Base-by-base conservation (phyloP, 306 rosid genomes). In the Chamaecrista fasciculata region DNA sequence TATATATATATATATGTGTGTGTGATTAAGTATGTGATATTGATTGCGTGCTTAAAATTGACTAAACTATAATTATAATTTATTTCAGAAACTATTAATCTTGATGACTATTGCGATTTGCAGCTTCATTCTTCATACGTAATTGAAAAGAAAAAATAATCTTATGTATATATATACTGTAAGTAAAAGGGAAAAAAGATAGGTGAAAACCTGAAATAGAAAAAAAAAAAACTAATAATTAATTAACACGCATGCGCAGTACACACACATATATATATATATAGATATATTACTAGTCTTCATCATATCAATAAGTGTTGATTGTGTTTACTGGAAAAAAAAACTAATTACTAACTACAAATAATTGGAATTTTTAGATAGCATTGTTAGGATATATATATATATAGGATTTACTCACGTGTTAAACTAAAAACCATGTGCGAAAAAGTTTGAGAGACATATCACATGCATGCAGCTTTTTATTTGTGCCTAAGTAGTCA, bases 381-480 rank as follows among this genome's bases (percentile, higher is more conserved):
- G n/a, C n/a, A n/a, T n/a, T n/a, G n/a, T n/a, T n/a, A n/a, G n/a
- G n/a, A n/a, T n/a, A n/a, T n/a, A 48, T 1, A 4, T 50, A 50
- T 28, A 11, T 14, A 42, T 42, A 11, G 8, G 6, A 29, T 55
- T 56, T 10, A 19, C 51, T 20, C 76, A 77, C 81, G 67, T 70
- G 67, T 25, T 18, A 46, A 70, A 63, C 48, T 29, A 24, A 63
- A 56, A 55, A 6, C 29, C 76, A 70, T 57, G 80, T 31, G 80
- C 52, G 52, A 31, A 62, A 67, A 62, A 29, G 44, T 44, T 29
- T 50, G 8, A 11, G 11, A 60, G 68, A 76, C 76, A 69, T 26
- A 53, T 52, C 80, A 62, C 80, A 55, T 63, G 81, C 67, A 33
- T 42, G 72, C 44, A 43, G 72, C 44, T 77, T 15, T 70, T 19